Evolutionary conservation across 768 basidiomycete species (phyloP).

Genomic region (Lentinula detonsa): DNA sequence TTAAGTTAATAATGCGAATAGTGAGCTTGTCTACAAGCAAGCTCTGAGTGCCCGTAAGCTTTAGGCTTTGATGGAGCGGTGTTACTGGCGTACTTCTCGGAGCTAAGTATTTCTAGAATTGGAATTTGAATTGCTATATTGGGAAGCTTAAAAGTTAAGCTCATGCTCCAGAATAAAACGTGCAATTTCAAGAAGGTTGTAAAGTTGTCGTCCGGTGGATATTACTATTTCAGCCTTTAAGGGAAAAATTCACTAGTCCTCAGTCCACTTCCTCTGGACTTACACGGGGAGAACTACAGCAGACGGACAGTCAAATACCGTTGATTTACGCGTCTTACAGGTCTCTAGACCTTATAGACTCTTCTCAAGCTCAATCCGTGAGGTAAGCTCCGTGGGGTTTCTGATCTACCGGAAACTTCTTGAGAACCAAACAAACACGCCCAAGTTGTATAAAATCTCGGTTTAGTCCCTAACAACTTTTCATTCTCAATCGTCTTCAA

Average conservation of each 20-base stretch:
- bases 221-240: too few relatives aligned
- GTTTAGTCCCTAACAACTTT: not conserved
- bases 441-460: not conserved
- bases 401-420: conserved; percentile 14
- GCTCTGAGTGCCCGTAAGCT: not conserved
- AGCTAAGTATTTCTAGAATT: not conserved
- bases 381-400: not conserved
- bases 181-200: too few relatives aligned
- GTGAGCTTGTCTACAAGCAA: too few relatives aligned
- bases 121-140: not conserved
- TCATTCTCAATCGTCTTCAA: not conserved
- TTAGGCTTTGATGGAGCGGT: not conserved
- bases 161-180: too few relatives aligned
- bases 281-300: too few relatives aligned
- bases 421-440: not conserved
- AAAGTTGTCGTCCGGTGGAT: too few relatives aligned
- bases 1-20: too few relatives aligned
- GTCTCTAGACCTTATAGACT: not conserved
- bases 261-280: not conserved
- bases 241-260: too few relatives aligned
- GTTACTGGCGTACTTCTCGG: not conserved
- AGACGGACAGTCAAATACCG: not conserved
- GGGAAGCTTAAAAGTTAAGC: not conserved
- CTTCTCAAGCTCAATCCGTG: not conserved
- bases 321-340: not conserved